These are phyloP conservation scores for Phanerochaete sordida DNA, from an alignment of 768 basidiomycete genomes.

Conservation along the genomic window DNA sequence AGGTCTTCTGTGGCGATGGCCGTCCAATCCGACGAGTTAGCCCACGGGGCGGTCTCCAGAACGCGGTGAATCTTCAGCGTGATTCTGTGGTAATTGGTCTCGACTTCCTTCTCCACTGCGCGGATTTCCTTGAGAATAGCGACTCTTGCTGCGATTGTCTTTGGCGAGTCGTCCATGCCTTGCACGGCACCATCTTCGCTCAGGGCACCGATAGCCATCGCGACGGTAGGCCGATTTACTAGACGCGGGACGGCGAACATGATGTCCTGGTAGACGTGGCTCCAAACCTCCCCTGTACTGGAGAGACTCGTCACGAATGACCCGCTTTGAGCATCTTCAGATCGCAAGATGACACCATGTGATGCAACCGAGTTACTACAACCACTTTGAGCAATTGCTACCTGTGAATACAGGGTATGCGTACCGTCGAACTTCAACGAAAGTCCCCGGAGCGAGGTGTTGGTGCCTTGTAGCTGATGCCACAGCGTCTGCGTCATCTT, in stretches of 20 bases:
- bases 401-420: neutral
- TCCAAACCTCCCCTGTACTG: constrained; percentile 48
- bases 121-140: constrained; percentile 60
- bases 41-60: constrained; percentile 44
- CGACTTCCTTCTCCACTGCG: constrained; percentile 44
- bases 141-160: constrained; percentile 56
- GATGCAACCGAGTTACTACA: constrained; percentile 4
- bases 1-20: constrained; percentile 53
- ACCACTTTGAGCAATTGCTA: constrained; percentile 2
- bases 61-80: constrained; percentile 24
- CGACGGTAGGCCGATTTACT: constrained; percentile 40
- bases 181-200: constrained; percentile 17
- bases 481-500: constrained; percentile 3
- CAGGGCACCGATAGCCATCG: constrained; percentile 44
- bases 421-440: constrained; percentile 29
- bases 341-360: constrained; percentile 17
- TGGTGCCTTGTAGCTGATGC: neutral
- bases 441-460: constrained; percentile 22
- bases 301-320: constrained; percentile 13
- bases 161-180: too few relatives aligned
- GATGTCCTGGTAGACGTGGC: constrained; percentile 48
- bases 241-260: constrained; percentile 60
- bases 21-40: constrained; percentile 49
- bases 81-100: constrained; percentile 34
- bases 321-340: neutral